phyloP scores from a whole-genome alignment of 345 rosid genomes.

The Aquilaria sinensis region DNA sequence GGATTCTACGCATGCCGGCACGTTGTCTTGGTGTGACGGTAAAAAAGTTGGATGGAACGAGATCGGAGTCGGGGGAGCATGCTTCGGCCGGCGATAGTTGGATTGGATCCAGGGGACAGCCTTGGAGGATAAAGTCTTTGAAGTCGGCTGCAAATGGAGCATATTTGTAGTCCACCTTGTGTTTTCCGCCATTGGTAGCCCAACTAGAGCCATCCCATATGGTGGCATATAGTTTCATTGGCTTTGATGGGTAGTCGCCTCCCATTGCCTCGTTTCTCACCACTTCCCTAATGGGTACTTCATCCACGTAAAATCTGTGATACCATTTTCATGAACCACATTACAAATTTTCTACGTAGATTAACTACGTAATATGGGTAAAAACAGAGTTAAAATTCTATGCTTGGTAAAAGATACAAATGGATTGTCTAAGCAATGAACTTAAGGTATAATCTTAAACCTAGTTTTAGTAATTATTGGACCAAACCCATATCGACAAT shows the following conservation, averaged over 20 bases:
- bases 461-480: too few species aligned
- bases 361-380: background rate
- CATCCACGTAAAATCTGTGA: constrained; percentile 79
- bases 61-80: constrained; percentile 20
- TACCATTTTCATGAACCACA: background rate
- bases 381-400: background rate
- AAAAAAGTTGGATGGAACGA: constrained; percentile 36
- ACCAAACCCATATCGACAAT: too few species aligned
- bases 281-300: constrained; percentile 79
- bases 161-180: constrained; percentile 64
- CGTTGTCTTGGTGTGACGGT: constrained; percentile 33
- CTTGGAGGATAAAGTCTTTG: constrained; percentile 53
- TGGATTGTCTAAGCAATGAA: too few species aligned
- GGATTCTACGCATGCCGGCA: constrained; percentile 54
- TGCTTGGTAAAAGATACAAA: too few species aligned
- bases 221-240: constrained; percentile 85
- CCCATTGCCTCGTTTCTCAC: constrained; percentile 63
- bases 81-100: constrained; percentile 38
- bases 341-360: too few species aligned
- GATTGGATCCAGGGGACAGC: constrained; percentile 66
- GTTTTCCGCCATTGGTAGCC: constrained; percentile 85
- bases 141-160: constrained; percentile 75
- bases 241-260: constrained; percentile 72
- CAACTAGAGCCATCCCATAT: constrained; percentile 97
- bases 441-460: too few species aligned